Evolutionary conservation across 1,139 yeast species (phyloP), one percentile per base, ranked within the genome.

Genomic region (Pichia terricola): DNA sequence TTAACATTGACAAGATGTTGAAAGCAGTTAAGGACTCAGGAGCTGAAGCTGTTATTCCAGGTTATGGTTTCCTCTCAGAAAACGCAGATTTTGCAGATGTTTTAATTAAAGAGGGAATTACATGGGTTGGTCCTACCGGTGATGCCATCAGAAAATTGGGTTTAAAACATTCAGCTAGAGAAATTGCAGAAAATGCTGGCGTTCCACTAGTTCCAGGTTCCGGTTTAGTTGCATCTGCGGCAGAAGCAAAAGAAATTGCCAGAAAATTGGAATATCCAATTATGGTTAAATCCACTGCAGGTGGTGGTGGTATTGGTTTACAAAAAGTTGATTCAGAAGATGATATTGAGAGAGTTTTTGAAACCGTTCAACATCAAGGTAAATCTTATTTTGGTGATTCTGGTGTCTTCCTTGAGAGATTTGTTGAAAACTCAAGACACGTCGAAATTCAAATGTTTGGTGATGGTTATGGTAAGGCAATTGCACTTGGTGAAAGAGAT

Each of bases 231-330:
- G 69, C 74, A 3, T 68, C 76, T 49, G 72, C 87, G 6, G 72
- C 72, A 26, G 95, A 85, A 56, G 97, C 97, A 4, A 69, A 71
- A 47, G 72, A 68, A 48, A 75, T 81, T 51, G 97, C 96, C n/a
- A 79, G 75, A 26, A 68, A 76, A 53, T 71, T 91, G 45, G 87
- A 79, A 50, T 91, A 86, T 58, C 97, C 98, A 28, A 77, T 91
- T 38, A 91, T 91, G 97, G 85, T 91, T 44, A 91, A 91, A 66
- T 84, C 95, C 26, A 89, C 97, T 50, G 97, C 97, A 34, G 98
- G 98, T 62, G 98, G 98, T 57, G 98, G 98, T 63, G 98, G 98
- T 65, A 91, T 89, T 58, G 98, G 98, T 52, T 70, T 91, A 56
- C 96, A 88, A 62, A 83, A 88, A 61, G 96, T 89, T 49, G 95